phyloP scores from a whole-genome alignment of 73 alveolate species.

The Paramecium sonneborni region DNA sequence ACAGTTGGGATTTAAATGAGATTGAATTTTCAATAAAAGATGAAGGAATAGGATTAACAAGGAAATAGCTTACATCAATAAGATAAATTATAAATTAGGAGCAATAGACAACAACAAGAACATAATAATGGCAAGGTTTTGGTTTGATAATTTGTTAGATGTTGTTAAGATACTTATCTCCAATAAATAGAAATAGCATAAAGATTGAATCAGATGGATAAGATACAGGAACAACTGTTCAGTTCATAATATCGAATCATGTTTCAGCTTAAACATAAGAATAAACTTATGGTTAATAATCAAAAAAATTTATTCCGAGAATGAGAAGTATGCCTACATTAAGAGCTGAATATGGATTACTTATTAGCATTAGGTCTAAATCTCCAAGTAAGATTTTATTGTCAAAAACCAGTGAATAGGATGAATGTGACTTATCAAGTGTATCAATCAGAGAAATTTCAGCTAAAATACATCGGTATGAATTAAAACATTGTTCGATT shows the following conservation, averaged over 20 bases:
- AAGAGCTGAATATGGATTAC: slow-evolving; percentile 44
- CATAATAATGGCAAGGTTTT: slow-evolving; percentile 58
- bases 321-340: slow-evolving; percentile 27
- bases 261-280: background rate
- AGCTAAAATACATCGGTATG: background rate
- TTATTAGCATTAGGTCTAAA: background rate
- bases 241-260: slow-evolving; percentile 10
- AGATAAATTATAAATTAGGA: slow-evolving; percentile 43
- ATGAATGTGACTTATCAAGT: slow-evolving; percentile 41
- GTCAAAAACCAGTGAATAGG: background rate
- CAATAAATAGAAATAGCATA: slow-evolving; percentile 7
- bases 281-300: background rate
- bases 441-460: background rate
- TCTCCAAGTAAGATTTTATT: slow-evolving; percentile 28
- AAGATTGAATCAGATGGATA: slow-evolving; percentile 15
- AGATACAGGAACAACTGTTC: slow-evolving; percentile 18
- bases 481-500: background rate
- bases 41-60: slow-evolving; percentile 59
- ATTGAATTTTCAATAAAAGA: slow-evolving; percentile 38
- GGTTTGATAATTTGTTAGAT: slow-evolving; percentile 58
- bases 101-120: background rate
- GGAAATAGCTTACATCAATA: background rate
- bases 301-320: background rate
- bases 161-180: slow-evolving; percentile 40
- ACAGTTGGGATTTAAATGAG: background rate